Percentiles rank a stretch among this genome's conserved stretches.
phyloP scores from a whole-genome alignment of 1,139 yeast species.

The Candida anutae region DNA sequence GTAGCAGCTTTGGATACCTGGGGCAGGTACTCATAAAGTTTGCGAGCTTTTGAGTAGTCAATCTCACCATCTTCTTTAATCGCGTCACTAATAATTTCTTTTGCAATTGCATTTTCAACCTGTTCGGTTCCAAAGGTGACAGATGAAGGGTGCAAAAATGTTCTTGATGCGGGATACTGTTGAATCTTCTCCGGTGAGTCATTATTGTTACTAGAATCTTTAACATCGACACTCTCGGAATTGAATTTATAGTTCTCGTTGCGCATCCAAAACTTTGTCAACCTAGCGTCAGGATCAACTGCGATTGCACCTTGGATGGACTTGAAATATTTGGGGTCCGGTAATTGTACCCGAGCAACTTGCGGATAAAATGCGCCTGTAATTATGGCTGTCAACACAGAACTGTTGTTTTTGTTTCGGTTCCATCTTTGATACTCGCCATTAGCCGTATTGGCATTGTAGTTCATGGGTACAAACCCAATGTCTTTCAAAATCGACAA shows the following conservation, averaged over 20 bases:
- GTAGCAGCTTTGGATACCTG: conserved; percentile 17
- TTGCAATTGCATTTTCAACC: conserved; percentile 5
- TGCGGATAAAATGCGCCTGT: conserved; percentile 83
- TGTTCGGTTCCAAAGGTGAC: conserved; percentile 39
- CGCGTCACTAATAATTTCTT: conserved; percentile 16
- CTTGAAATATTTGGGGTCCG: conserved; percentile 68
- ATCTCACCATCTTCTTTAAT: conserved; percentile 33
- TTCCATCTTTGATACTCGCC: conserved; percentile 21
- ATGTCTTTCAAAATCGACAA: conserved; percentile 61
- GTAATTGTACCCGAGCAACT: conserved; percentile 70
- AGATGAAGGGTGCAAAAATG: conserved; percentile 81
- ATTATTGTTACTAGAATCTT: conserved; percentile 3
- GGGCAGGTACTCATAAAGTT: conserved; percentile 25
- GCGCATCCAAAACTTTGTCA: conserved; percentile 66
- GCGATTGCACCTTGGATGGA: conserved; percentile 76
- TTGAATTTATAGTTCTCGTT: conserved; percentile 30
- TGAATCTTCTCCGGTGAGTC: conserved; percentile 1
- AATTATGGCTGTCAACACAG: conserved; percentile 56
- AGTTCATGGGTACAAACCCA: conserved; percentile 59
- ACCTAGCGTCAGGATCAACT: conserved; percentile 72
- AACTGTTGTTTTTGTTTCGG: conserved; percentile 41
- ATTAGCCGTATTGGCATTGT: conserved; percentile 15
- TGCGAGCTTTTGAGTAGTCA: conserved; percentile 22
- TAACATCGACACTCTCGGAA: conserved; percentile 1
- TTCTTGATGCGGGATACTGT: conserved; percentile 50